Conservation (phyloP, 164 flowering plant species). For the Paratinospora sagittata region DNA sequence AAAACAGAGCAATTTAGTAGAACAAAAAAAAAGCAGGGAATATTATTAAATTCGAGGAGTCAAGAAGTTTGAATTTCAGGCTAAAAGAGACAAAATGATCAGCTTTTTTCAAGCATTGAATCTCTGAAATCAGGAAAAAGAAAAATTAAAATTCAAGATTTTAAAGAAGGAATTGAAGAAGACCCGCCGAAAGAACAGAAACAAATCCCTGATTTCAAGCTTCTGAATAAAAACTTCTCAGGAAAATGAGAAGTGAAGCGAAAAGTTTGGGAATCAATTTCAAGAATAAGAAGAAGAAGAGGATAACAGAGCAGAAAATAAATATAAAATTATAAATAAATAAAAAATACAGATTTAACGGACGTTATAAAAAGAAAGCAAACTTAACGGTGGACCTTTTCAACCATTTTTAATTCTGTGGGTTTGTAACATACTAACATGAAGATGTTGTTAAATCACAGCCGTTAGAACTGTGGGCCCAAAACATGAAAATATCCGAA, state of each 20-base stretch:
- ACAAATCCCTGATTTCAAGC: constrained; percentile 1
- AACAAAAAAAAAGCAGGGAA: not conserved
- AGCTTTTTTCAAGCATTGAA: not conserved
- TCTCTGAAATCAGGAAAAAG: constrained; percentile 1
- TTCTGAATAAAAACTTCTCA: not conserved
- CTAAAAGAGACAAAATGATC: not conserved
- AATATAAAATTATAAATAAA: no score
- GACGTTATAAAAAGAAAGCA: not conserved
- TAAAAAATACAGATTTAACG: constrained; percentile 1
- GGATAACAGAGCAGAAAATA: no score
- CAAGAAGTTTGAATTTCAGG: not conserved
- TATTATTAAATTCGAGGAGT: not conserved
- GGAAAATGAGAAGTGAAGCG: not conserved
- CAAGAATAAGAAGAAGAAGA: not conserved
- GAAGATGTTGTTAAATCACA: not conserved
- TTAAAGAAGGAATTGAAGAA: not conserved
- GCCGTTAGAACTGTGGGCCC: not conserved
- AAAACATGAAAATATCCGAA: not conserved
- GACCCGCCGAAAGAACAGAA: not conserved
- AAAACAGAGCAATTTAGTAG: not conserved
- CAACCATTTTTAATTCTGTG: not conserved
- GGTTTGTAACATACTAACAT: not conserved
- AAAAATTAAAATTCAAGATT: not conserved
- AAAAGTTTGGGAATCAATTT: not conserved
- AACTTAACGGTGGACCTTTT: constrained; percentile 1